Base-by-base conservation (phyloP, 208 protist species). In the Phytomonas francai region DNA sequence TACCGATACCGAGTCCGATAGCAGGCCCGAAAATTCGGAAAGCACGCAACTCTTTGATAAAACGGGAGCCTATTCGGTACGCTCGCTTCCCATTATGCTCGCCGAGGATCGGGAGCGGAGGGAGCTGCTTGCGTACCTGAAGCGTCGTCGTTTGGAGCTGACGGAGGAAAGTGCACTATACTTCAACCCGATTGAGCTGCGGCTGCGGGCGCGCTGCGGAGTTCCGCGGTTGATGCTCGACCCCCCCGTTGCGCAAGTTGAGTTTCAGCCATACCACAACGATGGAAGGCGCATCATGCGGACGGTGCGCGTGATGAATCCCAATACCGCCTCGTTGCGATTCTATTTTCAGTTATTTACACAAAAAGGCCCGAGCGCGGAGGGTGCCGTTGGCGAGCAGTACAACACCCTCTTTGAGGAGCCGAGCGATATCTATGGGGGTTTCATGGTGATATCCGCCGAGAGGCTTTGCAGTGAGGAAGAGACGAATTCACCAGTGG, bases 181-280 rank as follows among this genome's bases (percentile, higher is more conserved):
- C 73, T 95, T 91, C 65, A 76, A 74, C 31, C 83, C 90, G 31
- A 86, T 93, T 58, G 90, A 95, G 73, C 68, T 95, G 62, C 81
- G 79, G 30, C 69, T 95, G 64, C 90, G 85, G 4, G 83, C 90
- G 7, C 81, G 80, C 9, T 93, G 87, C 63, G 87, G 87, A 11
- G 74, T 81, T 2, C 84, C 90, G 31, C 80, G 74, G 56, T 76
- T 95, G 32, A 72, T 75, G 2, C 80, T 95, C 42, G 79, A 93
- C 68, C 90, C 90, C 27, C 91, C 87, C 22, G 76, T 84, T 81
- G 8, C 59, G 39, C 12, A 80, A 71, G 45, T 57, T 78, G 56
- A 57, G 59, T 16, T 62, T 71, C 29, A 28, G 59, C 34, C 45
- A 34, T 32, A 33, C 56, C 30, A 16, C 58, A 56, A 51, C 34